A percentile compares a stretch with the other conserved stretches of the same genome.
Evolutionary conservation across 495 filamentous ascomycete genomes (phyloP).

Genomic region (Pyrenopolyporus hunteri): DNA sequence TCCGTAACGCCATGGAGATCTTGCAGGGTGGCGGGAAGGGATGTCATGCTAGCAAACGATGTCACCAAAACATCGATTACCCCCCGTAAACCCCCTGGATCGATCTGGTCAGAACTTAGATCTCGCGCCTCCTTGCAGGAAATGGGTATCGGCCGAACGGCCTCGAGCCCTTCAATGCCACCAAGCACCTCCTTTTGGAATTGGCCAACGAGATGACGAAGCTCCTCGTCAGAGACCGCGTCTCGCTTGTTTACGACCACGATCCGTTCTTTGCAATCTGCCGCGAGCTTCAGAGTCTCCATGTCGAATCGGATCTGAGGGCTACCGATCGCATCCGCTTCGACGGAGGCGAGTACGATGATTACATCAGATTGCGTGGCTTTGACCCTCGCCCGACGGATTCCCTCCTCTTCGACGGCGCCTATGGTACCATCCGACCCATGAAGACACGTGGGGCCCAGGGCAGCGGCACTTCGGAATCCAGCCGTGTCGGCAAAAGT

Average conservation of each 20-base stretch:
- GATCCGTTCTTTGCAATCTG: constrained; percentile 64
- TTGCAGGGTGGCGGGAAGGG: constrained; percentile 63
- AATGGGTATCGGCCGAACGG: constrained; percentile 30
- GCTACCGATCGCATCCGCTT: constrained; percentile 48
- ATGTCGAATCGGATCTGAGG: constrained; percentile 53
- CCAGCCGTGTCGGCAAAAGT: constrained; percentile 93
- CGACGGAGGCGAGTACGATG: constrained; percentile 77
- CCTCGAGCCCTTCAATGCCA: constrained; percentile 39
- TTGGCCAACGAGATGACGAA: constrained; percentile 36
- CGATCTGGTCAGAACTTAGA: constrained; percentile 48
- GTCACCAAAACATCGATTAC: constrained; percentile 70
- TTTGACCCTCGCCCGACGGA: constrained; percentile 80
- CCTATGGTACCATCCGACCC: constrained; percentile 55
- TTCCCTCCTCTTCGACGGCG: constrained; percentile 85
- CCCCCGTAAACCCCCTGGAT: constrained; percentile 69
- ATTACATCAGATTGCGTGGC: constrained; percentile 86
- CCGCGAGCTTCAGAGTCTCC: constrained; percentile 54
- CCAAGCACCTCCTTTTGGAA: constrained; percentile 46
- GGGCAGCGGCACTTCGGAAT: constrained; percentile 55
- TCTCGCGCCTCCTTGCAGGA: constrained; percentile 43
- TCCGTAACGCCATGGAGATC: constrained; percentile 90
- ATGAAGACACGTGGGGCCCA: constrained; percentile 21
- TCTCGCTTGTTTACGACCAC: constrained; percentile 88
- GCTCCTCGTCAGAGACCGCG: constrained; percentile 47
- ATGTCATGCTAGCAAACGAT: constrained; percentile 76